phyloP scores from a whole-genome alignment of 2,329 filamentous ascomycete species.

The Fusarium sambucinum region DNA sequence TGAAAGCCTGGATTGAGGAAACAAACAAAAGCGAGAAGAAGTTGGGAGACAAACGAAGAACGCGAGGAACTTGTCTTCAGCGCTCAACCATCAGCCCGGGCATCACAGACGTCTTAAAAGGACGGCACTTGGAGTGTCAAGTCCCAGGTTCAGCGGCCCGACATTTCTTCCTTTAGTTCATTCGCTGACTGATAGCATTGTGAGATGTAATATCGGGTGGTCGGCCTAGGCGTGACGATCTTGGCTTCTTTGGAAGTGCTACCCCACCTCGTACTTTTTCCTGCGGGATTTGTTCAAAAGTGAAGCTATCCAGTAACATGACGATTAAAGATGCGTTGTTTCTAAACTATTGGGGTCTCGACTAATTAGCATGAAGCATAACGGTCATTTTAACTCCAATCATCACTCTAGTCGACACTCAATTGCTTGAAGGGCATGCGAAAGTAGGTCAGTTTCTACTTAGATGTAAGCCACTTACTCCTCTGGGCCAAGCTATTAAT shows the following conservation, averaged over 20 bases:
- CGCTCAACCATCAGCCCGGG: neutral
- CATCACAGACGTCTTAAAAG: slow-evolving; percentile 18
- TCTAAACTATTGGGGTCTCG: neutral
- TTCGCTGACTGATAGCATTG: slow-evolving; percentile 2
- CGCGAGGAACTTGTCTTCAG: slow-evolving; percentile 5
- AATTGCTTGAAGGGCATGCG: neutral
- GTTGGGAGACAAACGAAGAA: neutral
- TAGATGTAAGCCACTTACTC: slow-evolving; percentile 24
- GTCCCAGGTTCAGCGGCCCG: slow-evolving; percentile 21
- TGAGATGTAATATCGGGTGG: slow-evolving; percentile 23
- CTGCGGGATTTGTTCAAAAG: slow-evolving; percentile 7
- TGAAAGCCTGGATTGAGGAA: neutral
- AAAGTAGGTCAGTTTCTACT: neutral
- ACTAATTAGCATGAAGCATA: neutral
- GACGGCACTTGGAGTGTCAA: neutral
- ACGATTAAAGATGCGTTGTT: neutral
- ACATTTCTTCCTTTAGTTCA: slow-evolving; percentile 23
- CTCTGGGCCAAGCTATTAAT: slow-evolving; percentile 2
- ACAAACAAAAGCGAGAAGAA: neutral
- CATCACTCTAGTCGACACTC: neutral
- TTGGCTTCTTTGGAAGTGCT: slow-evolving; percentile 21
- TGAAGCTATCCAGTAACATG: slow-evolving; percentile 3
- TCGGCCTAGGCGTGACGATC: slow-evolving; percentile 26
- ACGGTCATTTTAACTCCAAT: slow-evolving; percentile 11
- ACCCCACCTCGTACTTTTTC: slow-evolving; percentile 21